Conservation (phyloP, 164 flowering plant genomes). For the Sextonia rubra region DNA sequence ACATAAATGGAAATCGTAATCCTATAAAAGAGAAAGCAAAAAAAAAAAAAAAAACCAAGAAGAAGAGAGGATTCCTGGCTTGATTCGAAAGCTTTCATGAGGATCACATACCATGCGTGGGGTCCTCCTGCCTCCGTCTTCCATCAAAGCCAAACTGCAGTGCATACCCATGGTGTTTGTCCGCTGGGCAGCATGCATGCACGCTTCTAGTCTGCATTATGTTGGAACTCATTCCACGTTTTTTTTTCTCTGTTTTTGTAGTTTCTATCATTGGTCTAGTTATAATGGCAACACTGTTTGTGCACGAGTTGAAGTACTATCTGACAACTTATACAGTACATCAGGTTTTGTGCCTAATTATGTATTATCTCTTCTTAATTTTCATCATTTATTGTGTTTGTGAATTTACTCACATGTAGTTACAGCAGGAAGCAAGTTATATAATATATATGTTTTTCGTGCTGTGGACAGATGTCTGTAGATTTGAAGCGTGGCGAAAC, state of each 20-base stretch:
- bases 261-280: conserved; percentile 82
- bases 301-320: conserved; percentile 88
- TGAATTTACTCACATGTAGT: not conserved
- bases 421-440: not conserved
- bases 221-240: conserved; percentile 8
- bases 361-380: not conserved
- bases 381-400: not conserved
- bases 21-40: no score
- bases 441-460: not conserved
- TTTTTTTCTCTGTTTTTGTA: conserved; percentile 23
- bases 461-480: conserved; percentile 75
- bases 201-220: not conserved
- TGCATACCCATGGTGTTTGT: no score
- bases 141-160: no score
- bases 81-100: no score
- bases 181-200: no score
- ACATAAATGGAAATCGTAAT: no score
- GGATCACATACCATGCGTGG: no score
- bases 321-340: conserved; percentile 81
- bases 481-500: conserved; percentile 96
- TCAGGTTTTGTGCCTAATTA: conserved; percentile 45
- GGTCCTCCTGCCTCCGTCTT: no score
- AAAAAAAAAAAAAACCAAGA: no score
- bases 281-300: conserved; percentile 85
- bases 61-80: no score